Base-by-base conservation (phyloP, 1,284 basidiomycete species). In the Malassezia japonica region DNA sequence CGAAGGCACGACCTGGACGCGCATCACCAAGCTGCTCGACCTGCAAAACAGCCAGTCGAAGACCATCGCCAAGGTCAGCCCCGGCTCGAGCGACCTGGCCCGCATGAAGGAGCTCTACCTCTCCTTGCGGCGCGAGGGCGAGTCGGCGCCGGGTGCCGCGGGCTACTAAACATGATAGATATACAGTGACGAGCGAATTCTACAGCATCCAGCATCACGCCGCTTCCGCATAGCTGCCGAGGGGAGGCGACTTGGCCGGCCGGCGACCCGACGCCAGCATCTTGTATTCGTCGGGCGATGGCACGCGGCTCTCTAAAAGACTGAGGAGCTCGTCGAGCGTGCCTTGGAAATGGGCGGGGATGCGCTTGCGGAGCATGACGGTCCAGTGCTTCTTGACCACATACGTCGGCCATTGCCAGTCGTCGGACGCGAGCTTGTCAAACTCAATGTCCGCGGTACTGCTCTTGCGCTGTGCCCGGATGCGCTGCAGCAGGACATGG, bases 1-100 rank as follows among this genome's bases (percentile, higher is more conserved):
- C 0, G 79, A 82, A 55, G 94, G 92, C 29, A 95, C 92, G 18
- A 91, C 91, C 6, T 98, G 94, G 94, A 83, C 89, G 63, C 83
- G 92, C 24, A 91, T 98, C 68, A 85, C 84, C 69, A 84, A 85
- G 41, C 76, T 85, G 47, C 76, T 96, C 53, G 88, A 91, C 59
- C 79, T 98, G 36, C 83, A 95, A 74, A 95, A 96, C 75, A 94
- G 89, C 51, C 88, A 79, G 76, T 87, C 85, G 78, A 99, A 96
- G 79, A 96, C 91, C 0, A 81, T 90, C 64, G 84, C 90, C 18
- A 82, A 89, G 33, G 80, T 84, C 32, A 87, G 86, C 15, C 77
- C 86, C n/a, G 86, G 86, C 18, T 86, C 87, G 35, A 88, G 85
- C 1, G 94, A 98, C 70, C 78, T 96, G 51, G 77, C 81, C 36